phyloP scores from a whole-genome alignment of 768 basidiomycete species.

The Grammothele lineata region DNA sequence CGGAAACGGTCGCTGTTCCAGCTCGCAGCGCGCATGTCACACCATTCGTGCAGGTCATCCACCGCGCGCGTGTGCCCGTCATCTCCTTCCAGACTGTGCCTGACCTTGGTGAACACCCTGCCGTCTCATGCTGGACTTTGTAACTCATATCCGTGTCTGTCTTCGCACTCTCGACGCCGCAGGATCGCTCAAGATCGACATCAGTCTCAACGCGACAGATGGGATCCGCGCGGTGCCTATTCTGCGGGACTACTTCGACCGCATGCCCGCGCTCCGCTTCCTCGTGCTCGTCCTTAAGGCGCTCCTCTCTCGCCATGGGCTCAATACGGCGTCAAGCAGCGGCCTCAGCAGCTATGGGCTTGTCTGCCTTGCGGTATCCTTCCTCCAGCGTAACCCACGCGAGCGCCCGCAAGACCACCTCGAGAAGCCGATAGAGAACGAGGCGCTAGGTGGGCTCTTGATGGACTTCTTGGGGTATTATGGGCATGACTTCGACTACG shows the following conservation, averaged over 20 bases:
- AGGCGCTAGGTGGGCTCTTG: slow-evolving; percentile 54
- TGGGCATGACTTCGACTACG: slow-evolving; percentile 41
- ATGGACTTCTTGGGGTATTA: slow-evolving; percentile 67
- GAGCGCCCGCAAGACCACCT: slow-evolving; percentile 43
- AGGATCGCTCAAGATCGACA: slow-evolving; percentile 61
- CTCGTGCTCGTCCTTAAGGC: slow-evolving; percentile 61
- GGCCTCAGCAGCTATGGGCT: slow-evolving; percentile 67
- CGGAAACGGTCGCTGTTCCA: slow-evolving; percentile 42
- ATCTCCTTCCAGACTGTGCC: slow-evolving; percentile 50
- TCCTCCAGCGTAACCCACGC: slow-evolving; percentile 65
- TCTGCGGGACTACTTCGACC: slow-evolving; percentile 47
- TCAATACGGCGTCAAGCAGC: slow-evolving; percentile 60
- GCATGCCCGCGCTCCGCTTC: slow-evolving; percentile 54
- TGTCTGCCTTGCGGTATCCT: slow-evolving; percentile 59
- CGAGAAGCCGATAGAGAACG: slow-evolving; percentile 42
- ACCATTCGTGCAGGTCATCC: slow-evolving; percentile 41
- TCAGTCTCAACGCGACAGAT: slow-evolving; percentile 59
- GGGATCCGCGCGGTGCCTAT: slow-evolving; percentile 49
- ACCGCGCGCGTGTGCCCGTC: slow-evolving; percentile 57
- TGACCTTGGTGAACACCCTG: slow-evolving; percentile 30
- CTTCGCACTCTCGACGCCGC: not conserved
- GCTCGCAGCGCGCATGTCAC: slow-evolving; percentile 42
- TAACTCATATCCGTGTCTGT: not conserved
- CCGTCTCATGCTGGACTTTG: not conserved
- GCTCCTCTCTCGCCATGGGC: slow-evolving; percentile 49